Base-by-base conservation (phyloP, 2,329 filamentous ascomycete genomes). In the Trichoderma oligosporum region DNA sequence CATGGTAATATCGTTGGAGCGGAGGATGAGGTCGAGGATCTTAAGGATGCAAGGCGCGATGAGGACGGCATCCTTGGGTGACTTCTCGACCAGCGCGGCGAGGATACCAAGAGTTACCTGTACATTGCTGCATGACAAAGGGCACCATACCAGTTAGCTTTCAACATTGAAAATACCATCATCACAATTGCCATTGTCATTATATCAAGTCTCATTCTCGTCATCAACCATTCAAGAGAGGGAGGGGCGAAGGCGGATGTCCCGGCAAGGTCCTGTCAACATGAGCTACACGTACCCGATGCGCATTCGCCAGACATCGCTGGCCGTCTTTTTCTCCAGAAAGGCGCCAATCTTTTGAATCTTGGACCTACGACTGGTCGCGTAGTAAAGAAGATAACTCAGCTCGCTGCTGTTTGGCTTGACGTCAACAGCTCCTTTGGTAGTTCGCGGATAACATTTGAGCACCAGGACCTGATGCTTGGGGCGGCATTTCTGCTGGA, bases 341-440 rank as follows among this genome's bases (percentile, higher is more conserved):
- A 97, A 99, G 65, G 85, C 86, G 72, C 91, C 91, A 64, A 99
- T 92, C 76, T 99, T 99, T 68, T 94, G 90, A 66, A 97, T 85
- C 80, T 97, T 99, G 74, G 89, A 93, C 63, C 91, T 86, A 60
- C 93, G 89, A 65, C 92, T 96, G 70, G 89, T 95, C 61, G 90
- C 91, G 78, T 99, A 97, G 81, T 96, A 97, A 55, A 97, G 84
- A 63, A 99, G 83, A 71, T 97, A 97, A 74, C 91, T 96, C 62
- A 99, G 84, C 78, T 99, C 94, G 75, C 91, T 96, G 64, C 91
- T 91, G 74, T 97, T 97, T 42, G 94, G 92, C 75, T 93, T 95
- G 69, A 96, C 91, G 68, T 96, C 91, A 70, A 92, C 88, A 61
- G 89, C 87, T 51, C 90, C 91, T 76, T 97, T 97, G 63, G 89